Percentiles rank a stretch among this genome's conserved stretches.
These are phyloP conservation scores for Colletotrichum sp. DNA, from an alignment of 2,329 filamentous ascomycete species.

Conservation along the genomic window DNA sequence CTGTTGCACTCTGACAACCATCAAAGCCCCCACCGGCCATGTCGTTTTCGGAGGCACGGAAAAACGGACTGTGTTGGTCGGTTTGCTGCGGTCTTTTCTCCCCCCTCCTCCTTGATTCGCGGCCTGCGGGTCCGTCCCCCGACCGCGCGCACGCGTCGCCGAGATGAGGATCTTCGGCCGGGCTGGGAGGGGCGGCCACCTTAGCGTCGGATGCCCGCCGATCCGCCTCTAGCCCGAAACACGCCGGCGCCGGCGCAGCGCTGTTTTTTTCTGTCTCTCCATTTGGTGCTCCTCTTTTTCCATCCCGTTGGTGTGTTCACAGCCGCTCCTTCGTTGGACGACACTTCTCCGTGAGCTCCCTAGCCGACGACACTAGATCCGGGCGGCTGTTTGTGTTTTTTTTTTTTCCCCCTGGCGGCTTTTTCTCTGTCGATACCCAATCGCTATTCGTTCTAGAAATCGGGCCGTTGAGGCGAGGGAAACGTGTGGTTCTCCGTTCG, in stretches of 20 bases:
- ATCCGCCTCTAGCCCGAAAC: slow-evolving; percentile 4
- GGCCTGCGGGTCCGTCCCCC: background rate
- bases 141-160: background rate
- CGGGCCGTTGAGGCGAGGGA: background rate
- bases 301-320: background rate
- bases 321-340: background rate
- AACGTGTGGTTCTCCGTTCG: background rate
- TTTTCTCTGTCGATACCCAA: background rate
- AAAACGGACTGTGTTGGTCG: background rate
- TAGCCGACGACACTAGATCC: background rate
- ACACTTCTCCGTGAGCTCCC: background rate
- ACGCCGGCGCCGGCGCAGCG: background rate
- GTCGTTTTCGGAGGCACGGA: background rate
- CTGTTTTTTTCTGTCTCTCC: background rate
- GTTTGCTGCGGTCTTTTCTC: background rate
- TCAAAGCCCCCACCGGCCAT: background rate
- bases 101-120: background rate
- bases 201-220: slow-evolving; percentile 1
- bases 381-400: background rate
- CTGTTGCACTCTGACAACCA: background rate
- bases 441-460: background rate
- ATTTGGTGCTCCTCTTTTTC: background rate
- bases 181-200: background rate
- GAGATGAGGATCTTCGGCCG: slow-evolving; percentile 20
- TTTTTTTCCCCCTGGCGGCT: background rate